A percentile compares a stretch with the other conserved stretches of the same genome.
phyloP scores from a whole-genome alignment of 768 basidiomycete species.

The Amanita rubescens region DNA sequence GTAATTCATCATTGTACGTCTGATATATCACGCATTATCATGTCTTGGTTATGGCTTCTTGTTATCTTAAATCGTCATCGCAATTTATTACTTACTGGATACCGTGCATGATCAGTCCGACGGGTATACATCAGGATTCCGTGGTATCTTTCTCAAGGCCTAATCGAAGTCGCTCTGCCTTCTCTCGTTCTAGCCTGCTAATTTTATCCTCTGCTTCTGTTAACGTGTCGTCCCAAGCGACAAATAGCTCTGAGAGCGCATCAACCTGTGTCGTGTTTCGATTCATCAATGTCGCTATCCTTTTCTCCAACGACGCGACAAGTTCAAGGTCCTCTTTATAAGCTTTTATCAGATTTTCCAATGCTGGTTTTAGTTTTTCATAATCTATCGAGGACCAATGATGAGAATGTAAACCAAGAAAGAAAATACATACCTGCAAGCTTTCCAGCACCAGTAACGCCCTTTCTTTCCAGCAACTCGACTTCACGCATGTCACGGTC shows the following conservation, averaged over 20 bases:
- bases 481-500: conserved; percentile 81
- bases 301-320: conserved; percentile 55
- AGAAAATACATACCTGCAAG: conserved; percentile 41
- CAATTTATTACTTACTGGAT: neutral
- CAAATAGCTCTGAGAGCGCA: conserved; percentile 74
- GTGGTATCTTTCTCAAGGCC: conserved; percentile 40
- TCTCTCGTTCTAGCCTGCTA: conserved; percentile 50
- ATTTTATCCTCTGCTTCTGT: conserved; percentile 59
- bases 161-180: conserved; percentile 49
- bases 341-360: conserved; percentile 48
- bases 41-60: neutral
- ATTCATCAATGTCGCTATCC: conserved; percentile 60
- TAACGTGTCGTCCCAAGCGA: conserved; percentile 77
- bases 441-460: conserved; percentile 65
- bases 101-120: neutral
- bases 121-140: neutral
- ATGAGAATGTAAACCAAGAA: neutral
- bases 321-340: conserved; percentile 52
- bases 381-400: conserved; percentile 34
- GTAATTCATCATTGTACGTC: conserved; percentile 25
- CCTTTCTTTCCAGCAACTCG: conserved; percentile 58
- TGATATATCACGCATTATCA: neutral
- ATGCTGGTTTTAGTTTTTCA: conserved; percentile 58
- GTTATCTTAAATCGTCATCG: neutral
- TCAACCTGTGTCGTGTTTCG: conserved; percentile 70